Evolutionary conservation across 768 basidiomycete genomes (phyloP).

Genomic region (Lactarius evosmus): DNA sequence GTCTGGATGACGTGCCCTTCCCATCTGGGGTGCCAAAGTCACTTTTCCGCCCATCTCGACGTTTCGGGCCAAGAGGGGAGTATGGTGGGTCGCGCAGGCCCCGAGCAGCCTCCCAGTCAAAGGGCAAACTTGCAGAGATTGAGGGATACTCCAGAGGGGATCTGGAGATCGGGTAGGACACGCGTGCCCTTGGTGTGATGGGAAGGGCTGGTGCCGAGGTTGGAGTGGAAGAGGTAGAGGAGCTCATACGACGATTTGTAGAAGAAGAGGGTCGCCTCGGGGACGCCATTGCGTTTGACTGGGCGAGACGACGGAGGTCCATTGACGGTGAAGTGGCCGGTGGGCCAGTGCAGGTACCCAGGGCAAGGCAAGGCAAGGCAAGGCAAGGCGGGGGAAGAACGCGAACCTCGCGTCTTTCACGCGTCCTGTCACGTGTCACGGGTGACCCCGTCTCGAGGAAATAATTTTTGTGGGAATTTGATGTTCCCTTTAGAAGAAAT

Average conservation of each 20-base stretch:
- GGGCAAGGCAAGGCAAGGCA: not conserved
- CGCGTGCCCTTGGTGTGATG: constrained; percentile 46
- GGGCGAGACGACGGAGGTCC: constrained; percentile 58
- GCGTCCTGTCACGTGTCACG: constrained; percentile 15
- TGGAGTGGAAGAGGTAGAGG: constrained; percentile 36
- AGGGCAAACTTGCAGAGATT: constrained; percentile 69
- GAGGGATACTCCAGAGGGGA: constrained; percentile 68
- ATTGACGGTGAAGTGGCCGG: constrained; percentile 32
- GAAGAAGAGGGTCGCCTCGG: constrained; percentile 35
- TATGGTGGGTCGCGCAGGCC: constrained; percentile 69
- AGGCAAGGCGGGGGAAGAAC: not conserved
- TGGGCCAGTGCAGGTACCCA: not conserved
- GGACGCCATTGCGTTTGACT: constrained; percentile 41
- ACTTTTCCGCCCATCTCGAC: constrained; percentile 42
- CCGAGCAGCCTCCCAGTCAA: constrained; percentile 87
- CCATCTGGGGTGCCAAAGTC: constrained; percentile 31
- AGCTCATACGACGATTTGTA: constrained; percentile 15
- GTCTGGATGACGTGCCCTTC: constrained; percentile 45
- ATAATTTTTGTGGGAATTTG: constrained; percentile 20
- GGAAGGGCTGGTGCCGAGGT: constrained; percentile 28
- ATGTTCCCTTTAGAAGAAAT: constrained; percentile 24
- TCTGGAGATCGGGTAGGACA: constrained; percentile 47
- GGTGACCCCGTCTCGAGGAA: constrained; percentile 7
- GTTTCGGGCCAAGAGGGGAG: constrained; percentile 52
- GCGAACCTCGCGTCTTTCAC: constrained; percentile 15